phyloP scores from a whole-genome alignment of 768 basidiomycete genomes.

The Kwoniella europaea region DNA sequence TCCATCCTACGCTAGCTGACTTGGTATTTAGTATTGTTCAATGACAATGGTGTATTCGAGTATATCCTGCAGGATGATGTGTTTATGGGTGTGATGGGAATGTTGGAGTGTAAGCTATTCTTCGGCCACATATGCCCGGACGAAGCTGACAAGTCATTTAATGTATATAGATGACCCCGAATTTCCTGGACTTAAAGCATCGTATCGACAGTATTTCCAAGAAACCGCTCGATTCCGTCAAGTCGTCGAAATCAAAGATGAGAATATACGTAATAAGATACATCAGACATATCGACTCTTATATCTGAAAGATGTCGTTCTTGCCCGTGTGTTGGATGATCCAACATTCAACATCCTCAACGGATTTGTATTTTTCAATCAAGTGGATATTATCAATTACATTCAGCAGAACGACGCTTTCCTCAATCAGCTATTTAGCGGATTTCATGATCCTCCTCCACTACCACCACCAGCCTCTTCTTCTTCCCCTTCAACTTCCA shows the following conservation, averaged over 20 bases:
- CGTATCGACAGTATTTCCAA: constrained; percentile 90
- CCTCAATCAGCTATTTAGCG: constrained; percentile 73
- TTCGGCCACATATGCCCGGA: no score
- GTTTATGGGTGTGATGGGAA: constrained; percentile 90
- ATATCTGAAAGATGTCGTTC: constrained; percentile 97
- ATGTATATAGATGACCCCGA: constrained; percentile 82
- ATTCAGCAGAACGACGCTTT: constrained; percentile 78
- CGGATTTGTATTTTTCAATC: constrained; percentile 97
- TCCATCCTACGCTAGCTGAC: no score
- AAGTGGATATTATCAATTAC: constrained; percentile 94
- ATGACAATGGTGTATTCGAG: constrained; percentile 93
- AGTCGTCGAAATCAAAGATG: constrained; percentile 81
- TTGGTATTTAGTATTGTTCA: constrained; percentile 74
- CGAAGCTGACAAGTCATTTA: background rate
- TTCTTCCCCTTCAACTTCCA: background rate
- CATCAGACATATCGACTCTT: constrained; percentile 97
- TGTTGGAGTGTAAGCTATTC: constrained; percentile 96
- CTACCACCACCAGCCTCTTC: background rate
- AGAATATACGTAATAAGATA: constrained; percentile 78
- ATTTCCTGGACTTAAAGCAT: constrained; percentile 93
- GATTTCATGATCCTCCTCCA: constrained; percentile 34
- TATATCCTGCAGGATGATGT: constrained; percentile 90
- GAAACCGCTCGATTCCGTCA: constrained; percentile 84
- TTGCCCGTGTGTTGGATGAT: constrained; percentile 92
- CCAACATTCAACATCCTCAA: constrained; percentile 96